Percentiles rank a stretch among this genome's conserved stretches.
Conservation (phyloP, 2,329 filamentous ascomycete genomes). For the Paraphaeosphaeria sporulosa region DNA sequence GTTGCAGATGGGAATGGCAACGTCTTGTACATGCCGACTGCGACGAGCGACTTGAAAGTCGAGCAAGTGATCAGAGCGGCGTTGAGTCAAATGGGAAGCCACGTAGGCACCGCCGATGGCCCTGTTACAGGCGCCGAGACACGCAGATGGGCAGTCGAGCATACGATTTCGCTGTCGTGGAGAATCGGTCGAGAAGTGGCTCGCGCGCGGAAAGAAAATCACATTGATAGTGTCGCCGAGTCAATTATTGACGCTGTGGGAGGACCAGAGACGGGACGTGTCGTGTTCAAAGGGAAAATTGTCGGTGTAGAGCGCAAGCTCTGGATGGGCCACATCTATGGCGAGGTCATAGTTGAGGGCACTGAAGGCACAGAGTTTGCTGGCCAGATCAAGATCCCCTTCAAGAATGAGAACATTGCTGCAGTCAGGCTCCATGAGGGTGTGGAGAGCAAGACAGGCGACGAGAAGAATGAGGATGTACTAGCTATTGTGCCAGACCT, state of each 20-base stretch:
- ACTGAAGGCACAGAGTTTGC: conserved; percentile 27
- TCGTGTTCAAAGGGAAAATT: conserved; percentile 57
- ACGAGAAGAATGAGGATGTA: conserved; percentile 50
- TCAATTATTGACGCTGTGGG: conserved; percentile 54
- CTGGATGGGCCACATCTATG: conserved; percentile 53
- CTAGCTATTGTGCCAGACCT: conserved; percentile 60
- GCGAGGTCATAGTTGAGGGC: conserved; percentile 51
- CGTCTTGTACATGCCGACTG: conserved; percentile 48
- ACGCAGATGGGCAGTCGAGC: conserved; percentile 48
- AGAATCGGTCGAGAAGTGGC: conserved; percentile 48
- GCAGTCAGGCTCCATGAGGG: conserved; percentile 51
- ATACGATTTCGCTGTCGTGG: conserved; percentile 50
- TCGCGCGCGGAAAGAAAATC: conserved; percentile 44
- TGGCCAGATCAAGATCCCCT: conserved; percentile 69
- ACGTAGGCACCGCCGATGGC: conserved; percentile 47
- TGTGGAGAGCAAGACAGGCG: conserved; percentile 31
- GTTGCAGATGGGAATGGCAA: conserved; percentile 55
- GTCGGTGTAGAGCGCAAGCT: conserved; percentile 53
- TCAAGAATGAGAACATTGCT: conserved; percentile 79
- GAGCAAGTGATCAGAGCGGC: conserved; percentile 49
- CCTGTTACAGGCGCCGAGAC: conserved; percentile 49
- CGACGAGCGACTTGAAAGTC: conserved; percentile 48
- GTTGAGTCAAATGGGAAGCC: conserved; percentile 46
- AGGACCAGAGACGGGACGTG: conserved; percentile 43
- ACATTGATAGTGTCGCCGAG: conserved; percentile 47